A percentile compares a stretch with the other conserved stretches of the same genome.
phyloP scores from a whole-genome alignment of 1,284 basidiomycete species.

The Moesziomyces globuligerus region DNA sequence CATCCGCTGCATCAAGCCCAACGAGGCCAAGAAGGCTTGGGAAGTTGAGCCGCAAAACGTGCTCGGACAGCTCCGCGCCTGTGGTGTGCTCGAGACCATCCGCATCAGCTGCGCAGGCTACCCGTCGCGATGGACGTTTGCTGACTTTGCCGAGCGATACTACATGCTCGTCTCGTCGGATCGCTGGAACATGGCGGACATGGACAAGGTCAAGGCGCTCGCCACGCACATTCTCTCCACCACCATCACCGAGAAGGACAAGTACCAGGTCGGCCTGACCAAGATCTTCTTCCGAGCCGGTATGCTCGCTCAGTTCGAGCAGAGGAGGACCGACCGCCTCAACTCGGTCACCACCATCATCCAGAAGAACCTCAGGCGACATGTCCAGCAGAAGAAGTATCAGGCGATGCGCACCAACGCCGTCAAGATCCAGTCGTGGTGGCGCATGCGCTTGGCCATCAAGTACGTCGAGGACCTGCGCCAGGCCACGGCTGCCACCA shows the following conservation, averaged over 20 bases:
- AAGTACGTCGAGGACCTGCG: slow-evolving; percentile 78
- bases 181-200: slow-evolving; percentile 74
- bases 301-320: slow-evolving; percentile 97
- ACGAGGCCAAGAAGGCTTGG: slow-evolving; percentile 96
- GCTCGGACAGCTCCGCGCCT: slow-evolving; percentile 91
- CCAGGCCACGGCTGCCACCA: slow-evolving; percentile 78
- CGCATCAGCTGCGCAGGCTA: slow-evolving; percentile 99
- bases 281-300: slow-evolving; percentile 99
- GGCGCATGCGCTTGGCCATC: slow-evolving; percentile 84
- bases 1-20: slow-evolving; percentile 99
- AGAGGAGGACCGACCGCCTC: slow-evolving; percentile 84
- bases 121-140: slow-evolving; percentile 98
- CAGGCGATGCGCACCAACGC: slow-evolving; percentile 77
- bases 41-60: slow-evolving; percentile 96
- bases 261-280: slow-evolving; percentile 94
- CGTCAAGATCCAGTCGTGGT: slow-evolving; percentile 91
- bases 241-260: slow-evolving; percentile 90
- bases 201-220: slow-evolving; percentile 73
- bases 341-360: slow-evolving; percentile 92
- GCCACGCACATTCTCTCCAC: slow-evolving; percentile 85
- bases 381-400: slow-evolving; percentile 85
- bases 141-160: slow-evolving; percentile 98
- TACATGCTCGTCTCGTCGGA: slow-evolving; percentile 93
- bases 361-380: slow-evolving; percentile 93
- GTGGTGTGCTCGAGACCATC: slow-evolving; percentile 99